Conservation (phyloP, 345 rosid genomes). For the Moringa oleifera region DNA sequence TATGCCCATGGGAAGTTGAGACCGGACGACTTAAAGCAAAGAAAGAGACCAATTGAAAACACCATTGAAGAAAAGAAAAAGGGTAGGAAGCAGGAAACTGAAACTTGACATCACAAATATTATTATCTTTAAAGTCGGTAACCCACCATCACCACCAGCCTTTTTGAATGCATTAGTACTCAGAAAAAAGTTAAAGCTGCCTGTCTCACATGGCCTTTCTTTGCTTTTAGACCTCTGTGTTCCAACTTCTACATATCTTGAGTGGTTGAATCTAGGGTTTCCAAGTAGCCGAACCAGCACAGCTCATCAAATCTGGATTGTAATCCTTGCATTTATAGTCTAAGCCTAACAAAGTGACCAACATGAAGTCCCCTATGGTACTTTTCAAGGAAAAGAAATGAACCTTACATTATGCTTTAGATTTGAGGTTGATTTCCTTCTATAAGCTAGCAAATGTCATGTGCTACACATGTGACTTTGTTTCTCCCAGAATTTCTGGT, state of each 20-base stretch:
- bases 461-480: not conserved
- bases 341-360: slow-evolving; percentile 2
- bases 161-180: slow-evolving; percentile 18
- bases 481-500: no score
- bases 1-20: slow-evolving; percentile 22
- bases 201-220: slow-evolving; percentile 35
- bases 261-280: slow-evolving; percentile 3
- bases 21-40: slow-evolving; percentile 12
- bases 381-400: not conserved
- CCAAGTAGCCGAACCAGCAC: slow-evolving; percentile 15
- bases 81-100: slow-evolving; percentile 19
- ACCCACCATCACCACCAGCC: slow-evolving; percentile 20
- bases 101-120: slow-evolving; percentile 32
- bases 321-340: not conserved
- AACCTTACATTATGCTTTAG: no score
- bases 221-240: slow-evolving; percentile 22
- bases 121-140: slow-evolving; percentile 22
- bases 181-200: slow-evolving; percentile 34
- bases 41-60: slow-evolving; percentile 22
- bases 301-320: slow-evolving; percentile 15
- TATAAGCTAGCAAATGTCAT: not conserved
- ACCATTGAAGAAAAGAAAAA: slow-evolving; percentile 6
- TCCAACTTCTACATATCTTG: slow-evolving; percentile 1
- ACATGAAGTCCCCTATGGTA: slow-evolving; percentile 1
- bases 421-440: no score